Evolutionary conservation across 1,284 basidiomycete genomes (phyloP).

Genomic region (Xerocomus amazonicus): DNA sequence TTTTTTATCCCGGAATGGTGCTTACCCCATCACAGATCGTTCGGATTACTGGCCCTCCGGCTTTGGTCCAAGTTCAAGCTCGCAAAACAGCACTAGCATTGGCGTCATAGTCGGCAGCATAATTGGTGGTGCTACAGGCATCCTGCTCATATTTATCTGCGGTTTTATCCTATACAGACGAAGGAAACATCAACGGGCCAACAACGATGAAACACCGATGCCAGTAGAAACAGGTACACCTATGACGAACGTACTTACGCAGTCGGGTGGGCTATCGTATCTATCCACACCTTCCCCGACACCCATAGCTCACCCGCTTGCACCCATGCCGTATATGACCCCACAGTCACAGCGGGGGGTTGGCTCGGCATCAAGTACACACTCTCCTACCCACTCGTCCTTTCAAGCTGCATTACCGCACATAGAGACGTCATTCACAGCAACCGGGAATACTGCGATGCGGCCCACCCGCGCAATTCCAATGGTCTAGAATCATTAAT

Average conservation of each 20-base stretch:
- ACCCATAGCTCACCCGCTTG: neutral
- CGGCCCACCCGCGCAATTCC: slow-evolving; percentile 20
- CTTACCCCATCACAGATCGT: slow-evolving; percentile 4
- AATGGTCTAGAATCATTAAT: slow-evolving; percentile 15
- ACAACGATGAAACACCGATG: neutral
- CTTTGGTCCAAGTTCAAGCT: neutral
- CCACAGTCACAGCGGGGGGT: neutral
- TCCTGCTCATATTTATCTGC: slow-evolving; percentile 20
- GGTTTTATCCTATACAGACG: slow-evolving; percentile 19
- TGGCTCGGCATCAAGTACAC: neutral
- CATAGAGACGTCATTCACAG: slow-evolving; percentile 11
- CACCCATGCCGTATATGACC: slow-evolving; percentile 1
- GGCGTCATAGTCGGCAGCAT: slow-evolving; percentile 24
- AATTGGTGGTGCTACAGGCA: slow-evolving; percentile 15
- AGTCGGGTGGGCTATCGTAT: slow-evolving; percentile 12
- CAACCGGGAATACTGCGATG: slow-evolving; percentile 2
- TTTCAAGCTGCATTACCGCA: slow-evolving; percentile 7
- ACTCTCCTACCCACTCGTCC: slow-evolving; percentile 1
- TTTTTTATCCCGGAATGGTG: too few relatives aligned
- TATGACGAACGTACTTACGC: slow-evolving; percentile 1
- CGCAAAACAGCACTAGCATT: slow-evolving; percentile 9
- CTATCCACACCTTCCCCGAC: slow-evolving; percentile 2
- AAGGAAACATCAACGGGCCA: slow-evolving; percentile 1
- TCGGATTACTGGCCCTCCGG: slow-evolving; percentile 11
- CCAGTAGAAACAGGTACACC: neutral